Evolutionary conservation across 2,329 filamentous ascomycete species (phyloP), one percentile per base, ranked within the genome.

Genomic region (Apiospora phragmitis): DNA sequence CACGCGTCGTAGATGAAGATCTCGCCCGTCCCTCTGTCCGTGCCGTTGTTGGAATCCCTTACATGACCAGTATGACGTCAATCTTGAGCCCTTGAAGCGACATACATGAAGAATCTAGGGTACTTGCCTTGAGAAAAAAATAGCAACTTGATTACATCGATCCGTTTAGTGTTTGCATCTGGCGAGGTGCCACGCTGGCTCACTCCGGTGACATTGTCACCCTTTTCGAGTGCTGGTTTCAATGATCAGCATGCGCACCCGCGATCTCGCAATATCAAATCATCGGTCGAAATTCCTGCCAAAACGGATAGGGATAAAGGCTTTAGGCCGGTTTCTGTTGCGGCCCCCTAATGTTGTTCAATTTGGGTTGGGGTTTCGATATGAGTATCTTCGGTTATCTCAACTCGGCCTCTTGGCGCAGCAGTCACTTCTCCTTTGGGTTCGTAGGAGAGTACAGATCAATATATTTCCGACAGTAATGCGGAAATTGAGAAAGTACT

Each of bases 21-120:
- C 5, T 75, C 66, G 12, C 70, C 73, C 2, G 73, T 76, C 0
- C 68, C 21, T 9, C 18, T 41, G 32, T 76, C 71, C 4, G 72
- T 73, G 3, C 74, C 72, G 38, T 75, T 73, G 35, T 75, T 76
- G 41, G 70, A 71, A 32, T 75, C 73, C 74, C 73, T 29, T 29
- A 49, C 11, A 49, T 45, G 45, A 24, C 24, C 8, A 47, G 45
- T 8, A 24, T 47, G 45, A 2, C 9, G 3, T 45, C 16, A 7
- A 45, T 9, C 7, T 47, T 9, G 21, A n/a, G 45, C 45, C 6
- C 8, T 24, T 1, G 3, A 47, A 47, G 21, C 7, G 6, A 24
- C 8, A 11, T 11, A n/a, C 45, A n/a, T n/a, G 8, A 9, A 24
- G 5, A 24, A 11, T 1, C 21, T 9, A 47, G 8, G 8, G 18